These are phyloP conservation scores for Lentinula raphanica DNA, from an alignment of 768 basidiomycete genomes.

Conservation along the genomic window DNA sequence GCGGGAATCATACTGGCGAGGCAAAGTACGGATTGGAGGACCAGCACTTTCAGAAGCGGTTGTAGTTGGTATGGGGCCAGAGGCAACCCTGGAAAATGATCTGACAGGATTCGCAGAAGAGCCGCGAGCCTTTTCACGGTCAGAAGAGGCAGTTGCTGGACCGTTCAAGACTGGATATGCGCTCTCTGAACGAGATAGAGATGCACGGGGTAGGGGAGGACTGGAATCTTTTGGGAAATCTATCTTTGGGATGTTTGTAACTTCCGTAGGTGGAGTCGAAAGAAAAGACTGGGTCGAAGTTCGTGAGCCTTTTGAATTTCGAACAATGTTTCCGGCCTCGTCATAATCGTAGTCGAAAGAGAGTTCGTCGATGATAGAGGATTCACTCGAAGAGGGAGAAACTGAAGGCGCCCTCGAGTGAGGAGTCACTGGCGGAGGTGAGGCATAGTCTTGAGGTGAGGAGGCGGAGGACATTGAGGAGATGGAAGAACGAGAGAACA, in stretches of 20 bases:
- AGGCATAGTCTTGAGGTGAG: neutral
- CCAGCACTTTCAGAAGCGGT: neutral
- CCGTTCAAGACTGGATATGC: conserved; percentile 43
- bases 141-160: conserved; percentile 25
- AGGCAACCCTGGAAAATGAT: conserved; percentile 63
- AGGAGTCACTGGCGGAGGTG: neutral
- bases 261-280: conserved; percentile 15
- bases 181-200: conserved; percentile 66
- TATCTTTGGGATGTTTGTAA: neutral
- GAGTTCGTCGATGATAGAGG: conserved; percentile 55
- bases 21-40: conserved; percentile 2
- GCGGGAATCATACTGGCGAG: conserved; percentile 7
- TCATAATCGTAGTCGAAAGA: conserved; percentile 63
- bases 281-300: conserved; percentile 37
- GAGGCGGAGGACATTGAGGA: neutral
- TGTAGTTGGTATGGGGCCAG: conserved; percentile 39
- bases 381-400: conserved; percentile 49
- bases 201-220: conserved; percentile 38
- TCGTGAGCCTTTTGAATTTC: conserved; percentile 47
- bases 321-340: conserved; percentile 49
- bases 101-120: conserved; percentile 33
- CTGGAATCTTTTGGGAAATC: conserved; percentile 24
- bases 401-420: conserved; percentile 16
- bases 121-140: conserved; percentile 8
- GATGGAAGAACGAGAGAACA: neutral